Evolutionary conservation across 169 alveolate genomes (phyloP).

Genomic region (Plasmodium malariae): DNA sequence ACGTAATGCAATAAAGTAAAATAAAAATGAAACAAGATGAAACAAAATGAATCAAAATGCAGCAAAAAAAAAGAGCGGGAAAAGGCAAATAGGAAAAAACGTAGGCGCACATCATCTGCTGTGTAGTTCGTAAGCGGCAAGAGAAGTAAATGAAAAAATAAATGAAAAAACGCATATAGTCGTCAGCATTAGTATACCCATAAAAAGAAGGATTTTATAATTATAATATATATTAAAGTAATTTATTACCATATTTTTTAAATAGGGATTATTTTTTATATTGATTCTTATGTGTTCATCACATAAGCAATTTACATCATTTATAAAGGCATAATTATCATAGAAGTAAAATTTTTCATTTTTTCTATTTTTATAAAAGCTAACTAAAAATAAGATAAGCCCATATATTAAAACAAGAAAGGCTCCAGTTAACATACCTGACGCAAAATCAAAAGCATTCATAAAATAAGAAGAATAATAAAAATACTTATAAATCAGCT

Average conservation of each 20-base stretch:
- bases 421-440: slow-evolving; percentile 36
- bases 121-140: slow-evolving; percentile 2
- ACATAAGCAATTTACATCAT: slow-evolving; percentile 49
- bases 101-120: neutral
- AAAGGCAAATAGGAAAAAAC: neutral
- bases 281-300: slow-evolving; percentile 19
- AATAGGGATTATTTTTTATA: slow-evolving; percentile 36
- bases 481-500: slow-evolving; percentile 5
- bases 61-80: neutral
- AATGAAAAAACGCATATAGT: slow-evolving; percentile 17
- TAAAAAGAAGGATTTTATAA: slow-evolving; percentile 40
- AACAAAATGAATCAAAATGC: neutral
- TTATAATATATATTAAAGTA: slow-evolving; percentile 39
- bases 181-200: slow-evolving; percentile 4
- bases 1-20: neutral
- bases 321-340: slow-evolving; percentile 47
- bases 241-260: slow-evolving; percentile 11
- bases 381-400: slow-evolving; percentile 9
- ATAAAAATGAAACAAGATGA: neutral
- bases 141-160: slow-evolving; percentile 36
- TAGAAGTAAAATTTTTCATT: slow-evolving; percentile 24
- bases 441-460: slow-evolving; percentile 51
- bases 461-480: slow-evolving; percentile 35
- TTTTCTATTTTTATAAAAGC: slow-evolving; percentile 12
- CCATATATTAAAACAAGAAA: slow-evolving; percentile 50